These are phyloP conservation scores for Cinnamomum chago DNA, from an alignment of 164 flowering plant genomes.

Conservation along the genomic window DNA sequence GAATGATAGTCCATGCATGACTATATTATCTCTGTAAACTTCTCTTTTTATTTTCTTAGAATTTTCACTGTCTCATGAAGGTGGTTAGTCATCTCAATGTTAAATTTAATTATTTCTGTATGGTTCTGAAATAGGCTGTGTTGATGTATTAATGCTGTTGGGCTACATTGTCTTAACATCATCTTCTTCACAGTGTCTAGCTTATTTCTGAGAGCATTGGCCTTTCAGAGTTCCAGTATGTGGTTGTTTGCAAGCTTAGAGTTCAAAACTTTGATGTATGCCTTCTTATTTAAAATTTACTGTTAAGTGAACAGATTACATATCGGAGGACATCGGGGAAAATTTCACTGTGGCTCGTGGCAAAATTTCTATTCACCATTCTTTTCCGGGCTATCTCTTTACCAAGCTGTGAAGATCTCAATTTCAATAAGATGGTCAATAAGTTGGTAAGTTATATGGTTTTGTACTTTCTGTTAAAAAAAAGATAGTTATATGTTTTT, in stretches of 20 bases:
- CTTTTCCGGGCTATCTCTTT: conserved; percentile 71
- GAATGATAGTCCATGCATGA: too few relatives aligned
- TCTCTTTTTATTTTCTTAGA: neutral
- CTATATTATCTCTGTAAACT: too few relatives aligned
- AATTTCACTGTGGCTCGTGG: conserved; percentile 89
- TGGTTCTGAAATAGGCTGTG: neutral
- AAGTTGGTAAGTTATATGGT: conserved; percentile 47
- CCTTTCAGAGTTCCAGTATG: neutral
- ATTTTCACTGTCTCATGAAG: conserved; percentile 1
- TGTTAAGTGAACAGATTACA: conserved; percentile 50
- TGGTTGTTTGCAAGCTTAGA: neutral
- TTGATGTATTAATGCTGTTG: neutral
- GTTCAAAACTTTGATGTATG: neutral
- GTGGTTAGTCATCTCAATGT: neutral
- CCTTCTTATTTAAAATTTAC: conserved; percentile 6
- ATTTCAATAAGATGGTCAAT: conserved; percentile 27
- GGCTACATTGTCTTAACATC: neutral
- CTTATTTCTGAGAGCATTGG: neutral
- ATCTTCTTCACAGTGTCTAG: neutral
- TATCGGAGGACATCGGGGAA: conserved; percentile 82
- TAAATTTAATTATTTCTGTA: neutral
- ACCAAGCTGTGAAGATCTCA: conserved; percentile 75
- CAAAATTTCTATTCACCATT: conserved; percentile 52
- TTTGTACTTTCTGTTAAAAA: neutral
- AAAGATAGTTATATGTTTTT: neutral